Percentiles rank a stretch among this genome's conserved stretches.
Conservation (phyloP, 768 basidiomycete species). For the Tylopilus rubrobrunneus region DNA sequence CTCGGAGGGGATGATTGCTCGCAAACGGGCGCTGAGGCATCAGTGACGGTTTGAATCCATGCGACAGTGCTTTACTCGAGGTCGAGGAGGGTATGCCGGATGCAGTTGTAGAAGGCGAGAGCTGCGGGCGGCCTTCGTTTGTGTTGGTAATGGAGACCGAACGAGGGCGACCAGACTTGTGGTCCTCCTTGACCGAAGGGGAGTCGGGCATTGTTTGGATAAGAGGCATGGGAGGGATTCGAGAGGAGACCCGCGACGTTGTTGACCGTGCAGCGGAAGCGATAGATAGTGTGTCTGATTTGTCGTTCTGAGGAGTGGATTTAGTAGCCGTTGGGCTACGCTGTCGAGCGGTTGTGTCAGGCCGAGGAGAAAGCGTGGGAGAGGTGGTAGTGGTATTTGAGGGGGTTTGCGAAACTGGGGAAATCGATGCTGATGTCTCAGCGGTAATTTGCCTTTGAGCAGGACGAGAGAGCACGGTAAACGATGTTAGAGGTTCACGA, state of each 20-base stretch:
- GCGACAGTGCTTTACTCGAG: conserved; percentile 23
- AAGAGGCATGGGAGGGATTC: conserved; percentile 28
- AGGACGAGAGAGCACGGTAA: conserved; percentile 61
- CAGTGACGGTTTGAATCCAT: conserved; percentile 20
- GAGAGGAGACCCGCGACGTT: conserved; percentile 22
- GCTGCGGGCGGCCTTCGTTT: conserved; percentile 12
- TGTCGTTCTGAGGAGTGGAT: conserved; percentile 18
- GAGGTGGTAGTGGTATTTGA: neutral
- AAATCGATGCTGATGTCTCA: conserved; percentile 12
- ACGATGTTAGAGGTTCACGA: conserved; percentile 51
- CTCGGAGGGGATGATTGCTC: conserved; percentile 30
- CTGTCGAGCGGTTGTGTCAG: conserved; percentile 13
- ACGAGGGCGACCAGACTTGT: conserved; percentile 13
- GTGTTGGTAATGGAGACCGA: conserved; percentile 7
- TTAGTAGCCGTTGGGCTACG: conserved; percentile 8
- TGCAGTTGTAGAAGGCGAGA: conserved; percentile 5
- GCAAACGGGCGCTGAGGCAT: conserved; percentile 57
- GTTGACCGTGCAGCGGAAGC: conserved; percentile 21
- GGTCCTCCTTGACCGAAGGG: conserved; percentile 27
- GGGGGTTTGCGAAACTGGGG: conserved; percentile 7
- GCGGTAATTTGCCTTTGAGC: conserved; percentile 32
- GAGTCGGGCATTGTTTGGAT: conserved; percentile 31
- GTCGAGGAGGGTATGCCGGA: conserved; percentile 6
- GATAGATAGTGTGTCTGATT: conserved; percentile 26
- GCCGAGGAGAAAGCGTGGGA: conserved; percentile 8